Percentiles rank a stretch among this genome's conserved stretches.
phyloP scores from a whole-genome alignment of 352 stramenopile species.

The Thraustotheca clavata region DNA sequence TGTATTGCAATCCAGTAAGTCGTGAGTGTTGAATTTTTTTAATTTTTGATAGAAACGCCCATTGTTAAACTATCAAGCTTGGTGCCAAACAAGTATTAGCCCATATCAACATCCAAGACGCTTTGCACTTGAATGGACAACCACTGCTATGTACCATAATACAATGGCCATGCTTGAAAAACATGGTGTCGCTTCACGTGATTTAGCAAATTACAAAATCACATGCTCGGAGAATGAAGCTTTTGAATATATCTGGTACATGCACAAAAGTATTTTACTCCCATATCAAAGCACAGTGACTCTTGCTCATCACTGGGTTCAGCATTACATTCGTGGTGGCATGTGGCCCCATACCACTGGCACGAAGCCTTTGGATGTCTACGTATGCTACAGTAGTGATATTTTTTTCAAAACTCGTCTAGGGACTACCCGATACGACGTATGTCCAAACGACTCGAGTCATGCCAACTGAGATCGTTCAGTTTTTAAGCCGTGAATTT shows the following conservation, averaged over 20 bases:
- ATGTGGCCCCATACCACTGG: background rate
- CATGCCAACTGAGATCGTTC: background rate
- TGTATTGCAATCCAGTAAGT: background rate
- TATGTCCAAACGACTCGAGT: background rate
- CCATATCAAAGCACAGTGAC: background rate
- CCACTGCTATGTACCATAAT: background rate
- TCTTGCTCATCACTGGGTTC: background rate
- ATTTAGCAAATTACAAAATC: conserved; percentile 2
- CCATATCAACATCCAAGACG: background rate
- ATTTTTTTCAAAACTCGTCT: background rate
- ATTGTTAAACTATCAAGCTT: background rate
- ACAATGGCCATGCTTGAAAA: background rate
- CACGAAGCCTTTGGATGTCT: background rate
- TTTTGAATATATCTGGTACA: conserved; percentile 1
- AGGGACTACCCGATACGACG: background rate
- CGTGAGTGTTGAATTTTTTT: background rate
- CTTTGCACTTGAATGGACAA: background rate
- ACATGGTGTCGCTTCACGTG: background rate
- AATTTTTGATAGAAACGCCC: background rate
- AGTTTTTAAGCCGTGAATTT: background rate
- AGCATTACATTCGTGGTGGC: conserved; percentile 6
- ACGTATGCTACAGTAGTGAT: background rate
- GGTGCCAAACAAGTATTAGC: background rate
- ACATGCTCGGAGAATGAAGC: background rate
- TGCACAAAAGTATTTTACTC: background rate